A percentile compares a stretch with the other conserved stretches of the same genome.
Conservation (phyloP, 2,329 filamentous ascomycete genomes). For the Lachnellula willkommii region DNA sequence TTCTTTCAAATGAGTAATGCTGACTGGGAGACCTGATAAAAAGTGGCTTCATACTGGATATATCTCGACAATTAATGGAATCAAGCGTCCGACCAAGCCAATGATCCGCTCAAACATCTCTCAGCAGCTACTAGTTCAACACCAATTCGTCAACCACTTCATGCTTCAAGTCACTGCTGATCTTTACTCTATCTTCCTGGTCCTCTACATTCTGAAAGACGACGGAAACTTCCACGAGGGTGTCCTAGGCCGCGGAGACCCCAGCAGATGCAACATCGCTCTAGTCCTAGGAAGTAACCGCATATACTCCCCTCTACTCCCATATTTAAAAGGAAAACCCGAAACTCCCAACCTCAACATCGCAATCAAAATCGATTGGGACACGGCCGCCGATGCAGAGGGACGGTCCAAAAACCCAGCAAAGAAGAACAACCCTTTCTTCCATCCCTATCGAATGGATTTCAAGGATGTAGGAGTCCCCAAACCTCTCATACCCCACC, state of each 20-base stretch:
- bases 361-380: background rate
- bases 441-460: background rate
- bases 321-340: background rate
- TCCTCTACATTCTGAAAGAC: background rate
- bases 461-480: background rate
- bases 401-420: background rate
- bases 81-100: background rate
- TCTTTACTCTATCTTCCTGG: background rate
- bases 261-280: background rate
- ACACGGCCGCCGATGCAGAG: background rate
- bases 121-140: background rate
- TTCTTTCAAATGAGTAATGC: too few relatives aligned
- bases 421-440: background rate
- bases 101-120: background rate
- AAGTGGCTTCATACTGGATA: background rate
- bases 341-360: background rate
- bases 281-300: background rate
- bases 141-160: background rate
- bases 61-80: background rate
- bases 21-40: too few relatives aligned
- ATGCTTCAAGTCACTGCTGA: background rate
- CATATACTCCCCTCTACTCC: background rate
- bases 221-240: background rate
- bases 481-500: background rate
- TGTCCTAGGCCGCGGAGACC: background rate